A percentile compares a stretch with the other conserved stretches of the same genome.
phyloP scores from a whole-genome alignment of 345 rosid genomes.

The Citrus sp. region DNA sequence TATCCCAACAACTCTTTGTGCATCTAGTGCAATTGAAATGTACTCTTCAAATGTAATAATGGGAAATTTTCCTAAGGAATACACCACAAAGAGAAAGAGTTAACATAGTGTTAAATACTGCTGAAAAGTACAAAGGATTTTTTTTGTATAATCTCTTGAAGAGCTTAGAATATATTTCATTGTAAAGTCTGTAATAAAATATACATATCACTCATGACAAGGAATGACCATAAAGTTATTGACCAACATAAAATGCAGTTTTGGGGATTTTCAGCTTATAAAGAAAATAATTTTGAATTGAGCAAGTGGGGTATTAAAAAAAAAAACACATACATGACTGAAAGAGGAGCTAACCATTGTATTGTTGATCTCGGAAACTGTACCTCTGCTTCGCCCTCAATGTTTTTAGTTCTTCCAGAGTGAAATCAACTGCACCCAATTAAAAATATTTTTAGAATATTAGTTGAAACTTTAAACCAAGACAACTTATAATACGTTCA shows the following conservation, averaged over 20 bases:
- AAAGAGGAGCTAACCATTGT: conserved; percentile 57
- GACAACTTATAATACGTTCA: background rate
- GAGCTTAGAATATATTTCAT: background rate
- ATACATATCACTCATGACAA: background rate
- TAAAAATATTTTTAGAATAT: conserved; percentile 9
- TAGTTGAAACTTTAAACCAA: background rate
- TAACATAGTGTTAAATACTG: background rate
- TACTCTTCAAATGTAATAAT: conserved; percentile 85
- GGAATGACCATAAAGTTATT: background rate
- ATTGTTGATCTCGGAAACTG: conserved; percentile 78
- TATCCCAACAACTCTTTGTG: conserved; percentile 85
- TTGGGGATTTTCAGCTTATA: background rate
- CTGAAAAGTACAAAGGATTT: background rate
- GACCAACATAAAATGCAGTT: background rate
- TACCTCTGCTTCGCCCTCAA: conserved; percentile 81
- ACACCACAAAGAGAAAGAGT: conserved; percentile 10
- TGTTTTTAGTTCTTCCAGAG: conserved; percentile 61
- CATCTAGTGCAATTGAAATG: conserved; percentile 83
- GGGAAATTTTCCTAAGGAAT: conserved; percentile 62
- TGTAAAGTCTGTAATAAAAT: background rate
- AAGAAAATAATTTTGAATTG: background rate
- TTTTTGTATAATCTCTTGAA: background rate
- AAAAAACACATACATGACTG: background rate
- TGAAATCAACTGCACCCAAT: conserved; percentile 73
- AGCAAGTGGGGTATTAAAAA: background rate